These are phyloP conservation scores for Protea cynaroides DNA, from an alignment of 164 flowering plant genomes.

Conservation along the genomic window DNA sequence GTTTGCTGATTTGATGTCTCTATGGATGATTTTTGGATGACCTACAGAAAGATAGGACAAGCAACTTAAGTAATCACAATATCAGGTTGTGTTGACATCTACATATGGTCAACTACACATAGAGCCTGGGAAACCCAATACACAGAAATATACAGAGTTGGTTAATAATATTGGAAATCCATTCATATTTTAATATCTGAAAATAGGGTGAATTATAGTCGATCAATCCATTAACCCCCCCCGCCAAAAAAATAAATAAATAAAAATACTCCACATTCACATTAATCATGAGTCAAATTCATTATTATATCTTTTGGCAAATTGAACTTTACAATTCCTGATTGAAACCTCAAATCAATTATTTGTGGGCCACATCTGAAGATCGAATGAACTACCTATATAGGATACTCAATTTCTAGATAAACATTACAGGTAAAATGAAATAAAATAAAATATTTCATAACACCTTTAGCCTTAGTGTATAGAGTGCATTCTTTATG, in stretches of 20 bases:
- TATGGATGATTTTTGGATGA: constrained; percentile 76
- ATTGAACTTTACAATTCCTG: not conserved
- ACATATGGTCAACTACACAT: too few species aligned
- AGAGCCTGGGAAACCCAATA: not conserved
- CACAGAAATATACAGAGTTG: not conserved
- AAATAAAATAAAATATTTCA: too few species aligned
- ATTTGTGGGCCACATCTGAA: not conserved
- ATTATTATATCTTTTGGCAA: not conserved
- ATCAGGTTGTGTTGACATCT: not conserved
- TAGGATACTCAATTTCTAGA: too few species aligned
- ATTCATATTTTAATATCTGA: not conserved
- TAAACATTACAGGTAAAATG: too few species aligned
- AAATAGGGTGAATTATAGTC: not conserved
- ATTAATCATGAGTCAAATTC: not conserved
- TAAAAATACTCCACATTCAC: not conserved
- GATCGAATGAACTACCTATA: not conserved
- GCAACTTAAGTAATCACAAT: not conserved
- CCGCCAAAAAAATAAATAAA: not conserved
- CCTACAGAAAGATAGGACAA: constrained; percentile 28
- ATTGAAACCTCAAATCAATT: not conserved
- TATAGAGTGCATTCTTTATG: too few species aligned
- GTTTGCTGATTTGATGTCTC: constrained; percentile 82
- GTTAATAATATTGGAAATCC: not conserved
- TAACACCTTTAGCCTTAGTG: too few species aligned
- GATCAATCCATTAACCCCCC: not conserved